Evolutionary conservation across 2,329 filamentous ascomycete genomes (phyloP).

Genomic region (Colletotrichum sp.): DNA sequence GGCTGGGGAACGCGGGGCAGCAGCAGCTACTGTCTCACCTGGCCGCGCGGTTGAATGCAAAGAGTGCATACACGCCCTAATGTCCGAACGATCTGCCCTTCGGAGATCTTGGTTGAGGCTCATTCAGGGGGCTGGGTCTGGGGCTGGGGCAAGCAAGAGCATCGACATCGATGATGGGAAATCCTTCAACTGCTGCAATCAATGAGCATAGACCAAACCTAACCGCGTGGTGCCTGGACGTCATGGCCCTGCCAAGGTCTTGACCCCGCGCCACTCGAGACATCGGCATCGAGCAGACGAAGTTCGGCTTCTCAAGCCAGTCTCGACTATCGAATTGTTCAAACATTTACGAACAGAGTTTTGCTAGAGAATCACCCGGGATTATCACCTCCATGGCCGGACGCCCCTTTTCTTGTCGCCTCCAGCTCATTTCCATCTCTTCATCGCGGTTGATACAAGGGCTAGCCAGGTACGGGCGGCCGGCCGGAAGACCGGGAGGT

Average conservation of each 20-base stretch:
- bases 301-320: conserved; percentile 3
- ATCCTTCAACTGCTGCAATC: neutral
- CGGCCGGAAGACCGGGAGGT: conserved; percentile 9
- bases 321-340: neutral
- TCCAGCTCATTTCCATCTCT: neutral
- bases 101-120: neutral
- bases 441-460: neutral
- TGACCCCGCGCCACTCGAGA: neutral
- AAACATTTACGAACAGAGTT: neutral
- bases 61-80: neutral
- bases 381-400: neutral
- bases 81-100: neutral
- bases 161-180: neutral
- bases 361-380: neutral
- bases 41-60: neutral
- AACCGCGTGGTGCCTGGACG: neutral
- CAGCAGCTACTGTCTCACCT: neutral
- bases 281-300: neutral
- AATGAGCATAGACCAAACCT: neutral
- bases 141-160: neutral
- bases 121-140: neutral
- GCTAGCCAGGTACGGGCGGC: neutral
- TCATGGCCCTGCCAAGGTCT: neutral
- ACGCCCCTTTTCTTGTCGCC: neutral
- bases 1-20: neutral